Conservation (phyloP, 768 basidiomycete genomes). For the Tephrocybe sp. region DNA sequence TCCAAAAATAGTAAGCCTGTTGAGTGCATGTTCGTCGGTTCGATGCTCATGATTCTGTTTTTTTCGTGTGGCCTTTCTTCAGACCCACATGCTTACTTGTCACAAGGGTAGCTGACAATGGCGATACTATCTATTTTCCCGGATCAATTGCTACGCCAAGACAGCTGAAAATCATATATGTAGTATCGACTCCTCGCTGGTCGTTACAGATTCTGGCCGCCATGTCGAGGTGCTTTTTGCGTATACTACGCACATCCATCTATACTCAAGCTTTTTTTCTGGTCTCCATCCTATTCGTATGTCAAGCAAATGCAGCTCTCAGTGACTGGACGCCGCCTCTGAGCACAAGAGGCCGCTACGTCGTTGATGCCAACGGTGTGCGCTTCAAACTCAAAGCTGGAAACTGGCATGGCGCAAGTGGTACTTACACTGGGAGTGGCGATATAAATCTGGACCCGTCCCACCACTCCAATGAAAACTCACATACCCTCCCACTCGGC, state of each 20-base stretch:
- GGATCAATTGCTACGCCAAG: not conserved
- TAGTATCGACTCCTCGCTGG: not conserved
- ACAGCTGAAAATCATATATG: not conserved
- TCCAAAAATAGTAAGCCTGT: not conserved
- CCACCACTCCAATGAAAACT: slow-evolving; percentile 16
- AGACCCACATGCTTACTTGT: not conserved
- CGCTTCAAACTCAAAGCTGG: slow-evolving; percentile 18
- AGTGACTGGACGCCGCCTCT: slow-evolving; percentile 15
- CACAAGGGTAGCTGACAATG: not conserved
- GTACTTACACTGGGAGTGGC: slow-evolving; percentile 17
- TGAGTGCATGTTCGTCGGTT: not conserved
- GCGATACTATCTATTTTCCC: not conserved
- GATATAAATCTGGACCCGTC: slow-evolving; percentile 12
- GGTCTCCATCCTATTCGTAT: not conserved
- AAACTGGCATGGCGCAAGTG: slow-evolving; percentile 18
- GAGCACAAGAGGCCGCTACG: slow-evolving; percentile 16
- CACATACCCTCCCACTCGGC: slow-evolving; percentile 15
- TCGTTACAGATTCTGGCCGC: not conserved
- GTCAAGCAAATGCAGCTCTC: slow-evolving; percentile 1
- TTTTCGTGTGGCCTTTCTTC: not conserved
- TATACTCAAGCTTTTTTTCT: not conserved
- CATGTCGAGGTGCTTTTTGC: not conserved
- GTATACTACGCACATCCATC: not conserved
- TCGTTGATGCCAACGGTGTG: slow-evolving; percentile 14
- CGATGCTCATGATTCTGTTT: not conserved